These are phyloP conservation scores for Urtica urens DNA, from an alignment of 306 rosid species.

Conservation along the genomic window DNA sequence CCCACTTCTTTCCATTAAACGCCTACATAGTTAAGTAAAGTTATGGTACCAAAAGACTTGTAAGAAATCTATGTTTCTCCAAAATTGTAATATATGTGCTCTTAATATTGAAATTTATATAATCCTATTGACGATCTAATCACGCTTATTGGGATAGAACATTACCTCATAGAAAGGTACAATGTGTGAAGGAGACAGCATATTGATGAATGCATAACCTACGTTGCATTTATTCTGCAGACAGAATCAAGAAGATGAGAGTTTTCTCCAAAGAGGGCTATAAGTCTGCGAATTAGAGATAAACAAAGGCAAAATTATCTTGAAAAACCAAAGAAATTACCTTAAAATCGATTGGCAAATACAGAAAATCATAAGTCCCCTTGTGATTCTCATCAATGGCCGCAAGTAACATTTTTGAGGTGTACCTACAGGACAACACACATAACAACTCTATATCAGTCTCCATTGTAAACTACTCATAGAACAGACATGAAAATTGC, in stretches of 20 bases:
- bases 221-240: constrained; percentile 93
- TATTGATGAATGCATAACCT: constrained; percentile 93
- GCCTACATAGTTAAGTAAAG: constrained; percentile 36
- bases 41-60: neutral
- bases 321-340: constrained; percentile 19
- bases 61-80: too few species aligned
- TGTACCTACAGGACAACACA: constrained; percentile 43
- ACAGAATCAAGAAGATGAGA: constrained; percentile 12
- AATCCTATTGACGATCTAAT: neutral
- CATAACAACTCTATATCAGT: neutral
- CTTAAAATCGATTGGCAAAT: constrained; percentile 90
- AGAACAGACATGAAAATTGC: neutral
- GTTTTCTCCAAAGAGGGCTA: too few species aligned
- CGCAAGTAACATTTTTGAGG: constrained; percentile 82
- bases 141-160: too few species aligned
- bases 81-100: neutral
- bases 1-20: constrained; percentile 91
- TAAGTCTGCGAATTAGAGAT: too few species aligned
- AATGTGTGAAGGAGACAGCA: constrained; percentile 84
- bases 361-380: constrained; percentile 79
- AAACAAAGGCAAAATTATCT: too few species aligned
- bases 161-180: constrained; percentile 71
- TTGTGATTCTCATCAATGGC: constrained; percentile 82
- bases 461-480: neutral
- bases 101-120: neutral